These are phyloP conservation scores for Teratosphaeria epicoccoides DNA, from an alignment of 2,329 filamentous ascomycete genomes.

Conservation along the genomic window DNA sequence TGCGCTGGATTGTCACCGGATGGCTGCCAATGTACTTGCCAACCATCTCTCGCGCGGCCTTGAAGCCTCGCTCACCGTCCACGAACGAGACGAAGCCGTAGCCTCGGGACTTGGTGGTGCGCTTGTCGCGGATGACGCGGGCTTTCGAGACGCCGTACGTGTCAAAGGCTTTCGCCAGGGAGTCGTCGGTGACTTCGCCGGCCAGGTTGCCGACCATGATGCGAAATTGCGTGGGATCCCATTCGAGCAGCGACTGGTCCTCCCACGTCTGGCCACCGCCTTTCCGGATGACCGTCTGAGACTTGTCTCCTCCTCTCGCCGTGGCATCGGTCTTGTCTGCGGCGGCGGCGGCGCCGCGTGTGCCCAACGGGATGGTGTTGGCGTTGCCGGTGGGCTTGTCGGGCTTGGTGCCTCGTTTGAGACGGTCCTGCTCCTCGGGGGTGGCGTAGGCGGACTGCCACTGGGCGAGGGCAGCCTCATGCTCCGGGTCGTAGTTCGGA, in stretches of 20 bases:
- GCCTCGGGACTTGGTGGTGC: slow-evolving; percentile 89
- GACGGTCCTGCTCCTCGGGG: slow-evolving; percentile 18
- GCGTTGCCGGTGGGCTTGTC: slow-evolving; percentile 5
- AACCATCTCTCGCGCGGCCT: slow-evolving; percentile 94
- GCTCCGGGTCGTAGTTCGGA: slow-evolving; percentile 56
- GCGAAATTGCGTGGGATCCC: slow-evolving; percentile 89
- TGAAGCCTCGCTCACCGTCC: slow-evolving; percentile 92
- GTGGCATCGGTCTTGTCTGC: neutral
- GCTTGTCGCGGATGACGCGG: slow-evolving; percentile 87
- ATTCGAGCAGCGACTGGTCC: slow-evolving; percentile 79
- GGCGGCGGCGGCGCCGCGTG: neutral
- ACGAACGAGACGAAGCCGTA: slow-evolving; percentile 95
- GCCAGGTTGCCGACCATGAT: slow-evolving; percentile 95
- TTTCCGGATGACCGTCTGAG: slow-evolving; percentile 77
- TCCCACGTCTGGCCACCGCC: slow-evolving; percentile 91
- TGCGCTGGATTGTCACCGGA: slow-evolving; percentile 66
- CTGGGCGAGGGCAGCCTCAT: slow-evolving; percentile 83
- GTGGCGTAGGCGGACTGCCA: slow-evolving; percentile 57
- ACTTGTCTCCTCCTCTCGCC: slow-evolving; percentile 20
- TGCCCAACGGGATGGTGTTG: slow-evolving; percentile 7
- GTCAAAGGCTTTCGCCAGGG: slow-evolving; percentile 83
- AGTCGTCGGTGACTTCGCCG: slow-evolving; percentile 94
- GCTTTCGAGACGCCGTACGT: slow-evolving; percentile 89
- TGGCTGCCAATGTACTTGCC: slow-evolving; percentile 99
- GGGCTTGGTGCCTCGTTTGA: slow-evolving; percentile 4